Base-by-base conservation (phyloP, 106 monocot species). In the Allium fistulosum region DNA sequence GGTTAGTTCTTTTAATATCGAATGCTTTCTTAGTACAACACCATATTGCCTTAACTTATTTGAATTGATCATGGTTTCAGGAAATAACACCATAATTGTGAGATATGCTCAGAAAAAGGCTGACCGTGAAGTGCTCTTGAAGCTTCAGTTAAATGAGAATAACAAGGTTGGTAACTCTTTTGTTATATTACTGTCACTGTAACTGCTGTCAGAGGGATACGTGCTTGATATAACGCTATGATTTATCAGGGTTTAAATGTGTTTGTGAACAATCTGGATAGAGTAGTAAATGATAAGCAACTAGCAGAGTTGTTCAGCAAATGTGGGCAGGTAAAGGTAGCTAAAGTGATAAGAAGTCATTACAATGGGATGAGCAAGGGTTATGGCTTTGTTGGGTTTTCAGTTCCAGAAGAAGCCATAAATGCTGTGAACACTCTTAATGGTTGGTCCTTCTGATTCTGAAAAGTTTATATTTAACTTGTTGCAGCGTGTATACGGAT, bases 311-410 rank as follows among this genome's bases (percentile, higher is more conserved):
- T 63, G 49, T 91, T 91, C 46, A 22, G 48, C 56, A 48, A 3
- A 11, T 83, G 69, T 45, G 83, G 91, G n/a, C 62, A 79, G 53
- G 67, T 87, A 65, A 3, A 66, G 0, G 84, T 73, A 2, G 60
- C 67, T 55, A 87, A 64, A 57, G 80, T 84, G 13, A 65, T 75
- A 59, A 67, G 28, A 14, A 5, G 5, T 37, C 62, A 68, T 51
- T 8, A 9, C 2, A 76, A 68, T 61, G 81, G 82, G 22, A 8
- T 11, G 51, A 80, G 82, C 73, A 81, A 63, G 70, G 91, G 84
- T 46, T 85, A 75, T 66, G 91, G 87, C 7, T 84, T 84, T 48
- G 77, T 91, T 26, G 59, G 60, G 59, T 87, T 84, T 72, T 75
- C 76, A 13, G 63, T 75, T 17, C 48, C 47, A 51, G 68, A 75